Evolutionary conservation across 108 stramenopile species (phyloP).

Genomic region (Poteriospumella lacustris): DNA sequence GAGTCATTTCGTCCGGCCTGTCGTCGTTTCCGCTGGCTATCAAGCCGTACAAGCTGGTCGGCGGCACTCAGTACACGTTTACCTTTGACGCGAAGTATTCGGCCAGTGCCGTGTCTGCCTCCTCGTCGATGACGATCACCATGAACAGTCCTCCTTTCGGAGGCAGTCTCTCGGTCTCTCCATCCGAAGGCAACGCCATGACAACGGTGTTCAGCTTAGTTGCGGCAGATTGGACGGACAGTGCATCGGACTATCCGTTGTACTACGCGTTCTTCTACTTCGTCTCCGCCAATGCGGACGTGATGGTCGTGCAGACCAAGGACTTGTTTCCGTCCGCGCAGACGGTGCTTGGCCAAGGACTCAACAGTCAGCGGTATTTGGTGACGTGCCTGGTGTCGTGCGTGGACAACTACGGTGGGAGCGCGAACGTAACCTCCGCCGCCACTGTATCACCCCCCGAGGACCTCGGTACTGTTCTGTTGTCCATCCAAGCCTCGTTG

Average conservation of each 20-base stretch:
- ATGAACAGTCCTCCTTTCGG: neutral
- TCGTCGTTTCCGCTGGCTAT: neutral
- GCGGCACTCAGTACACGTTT: neutral
- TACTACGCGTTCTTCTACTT: neutral
- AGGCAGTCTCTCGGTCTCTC: neutral
- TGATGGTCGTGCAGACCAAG: neutral
- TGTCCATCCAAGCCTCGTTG: too few species aligned
- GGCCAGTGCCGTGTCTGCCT: neutral
- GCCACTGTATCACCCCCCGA: neutral
- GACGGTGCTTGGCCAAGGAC: neutral
- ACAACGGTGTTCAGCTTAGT: neutral
- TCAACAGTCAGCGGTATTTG: neutral
- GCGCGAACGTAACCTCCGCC: neutral
- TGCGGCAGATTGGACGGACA: neutral
- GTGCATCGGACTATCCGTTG: neutral
- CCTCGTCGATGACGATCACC: neutral
- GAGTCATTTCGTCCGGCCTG: neutral
- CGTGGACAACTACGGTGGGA: neutral
- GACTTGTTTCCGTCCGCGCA: neutral
- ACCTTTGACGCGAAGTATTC: neutral
- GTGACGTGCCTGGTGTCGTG: neutral
- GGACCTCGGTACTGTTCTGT: too few species aligned
- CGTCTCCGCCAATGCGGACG: neutral
- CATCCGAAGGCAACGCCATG: neutral
- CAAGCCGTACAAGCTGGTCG: neutral